phyloP scores from a whole-genome alignment of 768 basidiomycete genomes.

The Lactarius akahatsu region DNA sequence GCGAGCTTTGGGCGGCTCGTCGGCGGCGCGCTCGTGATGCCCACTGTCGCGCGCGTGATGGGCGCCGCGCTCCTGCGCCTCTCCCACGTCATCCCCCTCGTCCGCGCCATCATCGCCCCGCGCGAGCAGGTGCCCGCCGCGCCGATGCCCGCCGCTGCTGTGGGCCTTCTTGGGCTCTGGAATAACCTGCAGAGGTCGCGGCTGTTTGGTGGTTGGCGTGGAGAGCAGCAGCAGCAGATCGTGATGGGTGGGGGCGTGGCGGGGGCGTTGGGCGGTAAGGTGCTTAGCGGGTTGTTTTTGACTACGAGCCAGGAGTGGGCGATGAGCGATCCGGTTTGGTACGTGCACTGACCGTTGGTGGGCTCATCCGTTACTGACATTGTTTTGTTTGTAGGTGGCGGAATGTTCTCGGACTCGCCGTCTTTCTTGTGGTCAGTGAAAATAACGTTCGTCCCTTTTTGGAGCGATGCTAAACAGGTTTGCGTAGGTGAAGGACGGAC shows the following conservation, averaged over 20 bases:
- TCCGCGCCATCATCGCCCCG: constrained; percentile 37
- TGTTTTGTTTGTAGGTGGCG: constrained; percentile 58
- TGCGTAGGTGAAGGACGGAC: constrained; percentile 60
- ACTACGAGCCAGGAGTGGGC: constrained; percentile 61
- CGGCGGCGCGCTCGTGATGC: constrained; percentile 68
- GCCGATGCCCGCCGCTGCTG: neutral
- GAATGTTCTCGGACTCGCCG: constrained; percentile 63
- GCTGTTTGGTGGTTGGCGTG: neutral
- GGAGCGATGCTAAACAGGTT: neutral
- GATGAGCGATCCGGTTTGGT: constrained; percentile 75
- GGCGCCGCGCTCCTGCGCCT: constrained; percentile 57
- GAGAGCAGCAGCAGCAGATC: neutral
- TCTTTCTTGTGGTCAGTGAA: constrained; percentile 58
- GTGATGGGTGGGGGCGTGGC: neutral
- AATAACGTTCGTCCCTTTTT: neutral
- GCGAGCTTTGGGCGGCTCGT: constrained; percentile 63
- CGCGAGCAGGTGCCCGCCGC: neutral
- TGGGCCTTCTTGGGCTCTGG: constrained; percentile 6
- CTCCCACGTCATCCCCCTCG: constrained; percentile 44
- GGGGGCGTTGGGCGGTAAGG: constrained; percentile 27
- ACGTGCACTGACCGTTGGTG: constrained; percentile 7
- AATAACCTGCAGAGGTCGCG: neutral
- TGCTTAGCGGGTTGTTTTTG: constrained; percentile 41
- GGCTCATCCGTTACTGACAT: too few species aligned
- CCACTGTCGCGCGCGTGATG: constrained; percentile 64